Percentiles rank a stretch among this genome's conserved stretches.
Conservation (phyloP, 1,284 basidiomycete genomes). For the Coniophora puteana region DNA sequence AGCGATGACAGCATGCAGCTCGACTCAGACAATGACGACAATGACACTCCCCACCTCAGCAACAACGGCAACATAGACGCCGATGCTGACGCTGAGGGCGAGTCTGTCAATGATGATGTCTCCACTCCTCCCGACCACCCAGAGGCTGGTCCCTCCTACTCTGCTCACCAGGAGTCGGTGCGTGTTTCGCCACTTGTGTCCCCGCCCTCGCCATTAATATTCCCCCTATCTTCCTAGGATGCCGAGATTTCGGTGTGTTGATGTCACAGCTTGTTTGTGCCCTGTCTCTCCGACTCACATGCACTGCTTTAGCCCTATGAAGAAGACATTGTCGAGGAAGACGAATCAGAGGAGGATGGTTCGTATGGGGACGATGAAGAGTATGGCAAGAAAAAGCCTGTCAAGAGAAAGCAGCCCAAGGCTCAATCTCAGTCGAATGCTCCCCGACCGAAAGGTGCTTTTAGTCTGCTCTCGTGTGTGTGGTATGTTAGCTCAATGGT, state of each 20-base stretch:
- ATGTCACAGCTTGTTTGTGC: constrained; percentile 13
- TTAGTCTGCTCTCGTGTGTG: constrained; percentile 13
- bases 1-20: constrained; percentile 42
- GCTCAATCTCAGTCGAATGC: constrained; percentile 36
- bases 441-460: constrained; percentile 58
- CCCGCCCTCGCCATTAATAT: constrained; percentile 9
- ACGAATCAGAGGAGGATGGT: constrained; percentile 63
- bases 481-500: constrained; percentile 8
- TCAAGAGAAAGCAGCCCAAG: constrained; percentile 63
- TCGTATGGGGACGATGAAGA: constrained; percentile 78
- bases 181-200: constrained; percentile 8
- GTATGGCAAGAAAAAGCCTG: constrained; percentile 64
- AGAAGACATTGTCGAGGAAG: constrained; percentile 46
- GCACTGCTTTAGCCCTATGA: constrained; percentile 59
- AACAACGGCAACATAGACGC: constrained; percentile 30
- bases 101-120: constrained; percentile 27
- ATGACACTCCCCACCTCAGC: constrained; percentile 12
- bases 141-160: constrained; percentile 29
- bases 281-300: constrained; percentile 18
- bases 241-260: constrained; percentile 65
- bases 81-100: constrained; percentile 38
- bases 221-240: constrained; percentile 34
- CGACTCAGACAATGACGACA: constrained; percentile 41
- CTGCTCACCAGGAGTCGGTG: constrained; percentile 22
- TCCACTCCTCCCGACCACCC: constrained; percentile 26